Percentiles rank a stretch among this genome's conserved stretches.
Conservation (phyloP, 2,329 filamentous ascomycete species). For the Verticillium dahliae region DNA sequence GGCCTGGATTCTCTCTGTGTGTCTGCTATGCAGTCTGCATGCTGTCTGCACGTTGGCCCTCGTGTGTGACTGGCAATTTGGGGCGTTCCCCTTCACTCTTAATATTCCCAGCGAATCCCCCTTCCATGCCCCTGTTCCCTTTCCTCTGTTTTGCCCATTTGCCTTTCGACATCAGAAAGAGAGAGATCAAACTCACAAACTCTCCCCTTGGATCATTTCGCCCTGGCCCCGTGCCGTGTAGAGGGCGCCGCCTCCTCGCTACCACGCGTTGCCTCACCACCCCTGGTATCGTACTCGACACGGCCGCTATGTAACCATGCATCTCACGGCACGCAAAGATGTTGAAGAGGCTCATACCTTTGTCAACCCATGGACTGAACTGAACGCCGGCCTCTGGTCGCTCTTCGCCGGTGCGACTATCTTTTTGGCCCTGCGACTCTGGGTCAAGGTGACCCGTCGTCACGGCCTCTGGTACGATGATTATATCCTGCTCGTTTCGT, state of each 20-base stretch:
- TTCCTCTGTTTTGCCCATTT: background rate
- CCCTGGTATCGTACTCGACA: background rate
- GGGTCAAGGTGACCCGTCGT: constrained; percentile 25
- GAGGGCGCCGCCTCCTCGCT: background rate
- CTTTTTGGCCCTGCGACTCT: constrained; percentile 23
- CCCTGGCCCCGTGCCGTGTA: background rate
- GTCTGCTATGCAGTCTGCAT: background rate
- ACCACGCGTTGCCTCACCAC: background rate
- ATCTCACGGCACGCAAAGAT: constrained; percentile 12
- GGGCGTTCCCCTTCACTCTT: background rate
- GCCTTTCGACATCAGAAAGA: background rate
- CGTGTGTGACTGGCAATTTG: background rate
- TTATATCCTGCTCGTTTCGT: constrained; percentile 26
- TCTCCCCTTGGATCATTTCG: background rate
- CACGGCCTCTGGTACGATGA: constrained; percentile 32
- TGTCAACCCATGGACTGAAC: constrained; percentile 19
- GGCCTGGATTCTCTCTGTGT: background rate
- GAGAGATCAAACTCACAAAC: background rate
- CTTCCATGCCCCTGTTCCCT: background rate
- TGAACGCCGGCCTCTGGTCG: constrained; percentile 26
- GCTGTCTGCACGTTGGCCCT: too few species aligned
- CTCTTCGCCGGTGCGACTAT: constrained; percentile 22
- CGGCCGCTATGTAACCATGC: background rate
- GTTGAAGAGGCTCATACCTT: constrained; percentile 17
- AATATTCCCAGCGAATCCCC: background rate